These are phyloP conservation scores for Talaromyces sp. DNA, from an alignment of 2,329 filamentous ascomycete genomes.

Conservation along the genomic window DNA sequence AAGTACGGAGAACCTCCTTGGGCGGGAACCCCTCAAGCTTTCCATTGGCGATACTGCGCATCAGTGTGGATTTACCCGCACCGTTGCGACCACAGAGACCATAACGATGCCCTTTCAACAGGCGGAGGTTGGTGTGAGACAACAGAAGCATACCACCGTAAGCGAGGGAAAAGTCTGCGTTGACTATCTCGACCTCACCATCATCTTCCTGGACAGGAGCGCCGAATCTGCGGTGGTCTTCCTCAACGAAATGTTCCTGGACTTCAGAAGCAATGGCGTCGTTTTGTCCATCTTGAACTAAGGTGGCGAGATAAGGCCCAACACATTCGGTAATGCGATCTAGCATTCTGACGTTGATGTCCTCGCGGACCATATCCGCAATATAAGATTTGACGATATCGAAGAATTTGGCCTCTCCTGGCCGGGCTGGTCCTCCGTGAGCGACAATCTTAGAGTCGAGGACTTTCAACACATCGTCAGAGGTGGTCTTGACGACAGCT, in stretches of 20 bases:
- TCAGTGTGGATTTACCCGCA: conserved; percentile 97
- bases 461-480: conserved; percentile 69
- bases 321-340: conserved; percentile 67
- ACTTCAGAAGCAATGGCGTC: conserved; percentile 68
- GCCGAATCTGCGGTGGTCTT: conserved; percentile 84
- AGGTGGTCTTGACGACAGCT: conserved; percentile 60
- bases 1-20: conserved; percentile 87
- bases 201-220: conserved; percentile 82
- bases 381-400: conserved; percentile 70
- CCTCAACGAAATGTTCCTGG: conserved; percentile 73
- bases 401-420: conserved; percentile 62
- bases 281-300: conserved; percentile 63
- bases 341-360: conserved; percentile 78
- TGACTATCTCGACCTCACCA: conserved; percentile 93
- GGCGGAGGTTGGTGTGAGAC: conserved; percentile 89
- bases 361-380: conserved; percentile 78
- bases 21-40: conserved; percentile 96
- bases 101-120: conserved; percentile 95
- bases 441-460: conserved; percentile 74
- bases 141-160: conserved; percentile 97
- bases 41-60: conserved; percentile 91
- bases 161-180: conserved; percentile 93
- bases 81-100: conserved; percentile 96
- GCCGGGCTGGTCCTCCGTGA: conserved; percentile 60
- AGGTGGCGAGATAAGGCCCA: conserved; percentile 68